A percentile compares a stretch with the other conserved stretches of the same genome.
These are phyloP conservation scores for Gentiana macrophylla DNA, from an alignment of 257 asterid species.

Conservation along the genomic window DNA sequence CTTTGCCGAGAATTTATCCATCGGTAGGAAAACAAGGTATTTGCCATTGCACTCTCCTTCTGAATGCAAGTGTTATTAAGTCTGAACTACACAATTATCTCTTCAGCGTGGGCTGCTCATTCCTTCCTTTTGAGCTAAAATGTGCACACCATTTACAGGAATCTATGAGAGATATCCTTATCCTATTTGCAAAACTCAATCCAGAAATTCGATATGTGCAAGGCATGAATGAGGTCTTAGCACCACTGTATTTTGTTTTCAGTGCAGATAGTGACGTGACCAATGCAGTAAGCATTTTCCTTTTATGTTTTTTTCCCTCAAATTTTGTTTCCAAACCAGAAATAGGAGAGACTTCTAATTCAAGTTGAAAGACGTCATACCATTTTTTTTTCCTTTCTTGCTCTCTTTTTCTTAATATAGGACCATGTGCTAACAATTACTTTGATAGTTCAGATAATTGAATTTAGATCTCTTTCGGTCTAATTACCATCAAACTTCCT, in stretches of 20 bases:
- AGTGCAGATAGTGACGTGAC: constrained; percentile 11
- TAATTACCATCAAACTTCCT: too few relatives aligned
- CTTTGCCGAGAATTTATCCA: constrained; percentile 8
- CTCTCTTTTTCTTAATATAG: too few relatives aligned
- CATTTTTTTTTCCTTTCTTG: too few relatives aligned
- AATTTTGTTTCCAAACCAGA: not conserved
- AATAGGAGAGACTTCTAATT: too few relatives aligned
- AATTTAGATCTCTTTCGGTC: too few relatives aligned
- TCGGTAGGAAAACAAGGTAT: constrained; percentile 17
- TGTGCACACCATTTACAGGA: constrained; percentile 6
- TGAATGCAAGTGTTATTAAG: not conserved
- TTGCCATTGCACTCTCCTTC: not conserved
- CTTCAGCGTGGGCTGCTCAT: not conserved
- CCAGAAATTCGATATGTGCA: constrained; percentile 20
- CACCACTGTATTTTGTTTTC: constrained; percentile 15
- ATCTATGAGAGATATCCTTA: constrained; percentile 15
- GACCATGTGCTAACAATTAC: too few relatives aligned
- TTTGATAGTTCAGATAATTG: too few relatives aligned
- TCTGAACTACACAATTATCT: not conserved
- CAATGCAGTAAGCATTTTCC: constrained; percentile 9
- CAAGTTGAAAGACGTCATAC: too few relatives aligned
- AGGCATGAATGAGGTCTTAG: constrained; percentile 22
- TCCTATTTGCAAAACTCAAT: constrained; percentile 18
- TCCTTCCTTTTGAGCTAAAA: not conserved
- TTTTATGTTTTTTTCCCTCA: not conserved